Evolutionary conservation across 1,139 yeast species (phyloP).

Genomic region (Sugiyamaella xylanicola): DNA sequence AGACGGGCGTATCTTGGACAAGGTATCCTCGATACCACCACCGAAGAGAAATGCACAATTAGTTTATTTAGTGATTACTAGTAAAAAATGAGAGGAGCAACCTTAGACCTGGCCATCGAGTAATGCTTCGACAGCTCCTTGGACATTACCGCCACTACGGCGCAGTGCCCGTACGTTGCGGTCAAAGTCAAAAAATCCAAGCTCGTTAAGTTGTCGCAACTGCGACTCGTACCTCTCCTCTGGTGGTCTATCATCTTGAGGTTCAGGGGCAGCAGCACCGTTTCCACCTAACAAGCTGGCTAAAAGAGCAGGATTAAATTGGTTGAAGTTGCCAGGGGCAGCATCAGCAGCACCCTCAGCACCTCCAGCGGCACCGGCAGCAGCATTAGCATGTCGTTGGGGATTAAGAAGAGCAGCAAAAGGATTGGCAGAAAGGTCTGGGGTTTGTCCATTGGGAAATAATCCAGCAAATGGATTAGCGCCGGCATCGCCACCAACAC

Average conservation of each 20-base stretch:
- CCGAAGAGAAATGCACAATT: conserved; percentile 4
- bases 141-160: conserved; percentile 95
- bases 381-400: conserved; percentile 17
- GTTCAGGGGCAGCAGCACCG: conserved; percentile 35
- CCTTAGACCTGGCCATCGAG: conserved; percentile 54
- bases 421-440: conserved; percentile 32
- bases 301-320: conserved; percentile 31
- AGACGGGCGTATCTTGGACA: too few species aligned
- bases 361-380: conserved; percentile 23
- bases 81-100: background rate
- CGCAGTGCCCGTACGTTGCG: conserved; percentile 87
- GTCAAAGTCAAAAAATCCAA: conserved; percentile 95
- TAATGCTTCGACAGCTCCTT: conserved; percentile 91
- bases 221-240: conserved; percentile 93
- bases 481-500: conserved; percentile 18
- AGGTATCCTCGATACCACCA: too few species aligned
- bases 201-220: conserved; percentile 88
- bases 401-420: conserved; percentile 29
- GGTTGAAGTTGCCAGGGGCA: conserved; percentile 4
- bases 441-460: conserved; percentile 37
- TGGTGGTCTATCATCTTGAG: conserved; percentile 84
- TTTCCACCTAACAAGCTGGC: conserved; percentile 33
- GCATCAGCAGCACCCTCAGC: conserved; percentile 25
- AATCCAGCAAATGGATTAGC: conserved; percentile 38
- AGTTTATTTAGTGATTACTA: conserved; percentile 6